A percentile compares a stretch with the other conserved stretches of the same genome.
Conservation (phyloP, 257 asterid genomes). For the Nicotiana sylvestris region DNA sequence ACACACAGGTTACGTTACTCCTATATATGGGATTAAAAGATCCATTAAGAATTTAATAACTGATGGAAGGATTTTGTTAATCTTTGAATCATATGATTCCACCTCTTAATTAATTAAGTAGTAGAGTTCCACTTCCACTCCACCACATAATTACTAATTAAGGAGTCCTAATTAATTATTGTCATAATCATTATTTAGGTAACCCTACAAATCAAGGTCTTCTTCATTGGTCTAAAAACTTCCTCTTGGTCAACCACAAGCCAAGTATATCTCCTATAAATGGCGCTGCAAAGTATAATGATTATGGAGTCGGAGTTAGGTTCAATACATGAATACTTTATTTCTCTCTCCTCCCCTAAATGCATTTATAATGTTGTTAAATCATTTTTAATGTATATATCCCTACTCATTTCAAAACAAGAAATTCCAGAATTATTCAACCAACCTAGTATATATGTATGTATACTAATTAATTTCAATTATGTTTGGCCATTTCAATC, state of each 20-base stretch:
- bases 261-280: constrained; percentile 27
- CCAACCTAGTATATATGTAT: neutral
- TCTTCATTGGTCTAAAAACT: constrained; percentile 24
- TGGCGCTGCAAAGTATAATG: neutral
- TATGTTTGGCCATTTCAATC: neutral
- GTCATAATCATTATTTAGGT: neutral
- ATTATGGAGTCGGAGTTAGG: constrained; percentile 26
- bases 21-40: neutral
- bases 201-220: constrained; percentile 25
- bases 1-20: neutral
- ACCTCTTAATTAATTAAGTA: neutral
- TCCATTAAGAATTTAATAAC: neutral
- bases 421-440: neutral
- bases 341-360: neutral
- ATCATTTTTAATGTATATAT: neutral
- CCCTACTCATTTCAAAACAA: neutral
- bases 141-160: neutral
- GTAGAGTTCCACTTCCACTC: constrained; percentile 10
- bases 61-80: neutral
- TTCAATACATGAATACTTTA: constrained; percentile 27
- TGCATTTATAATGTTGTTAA: neutral
- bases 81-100: constrained; percentile 3
- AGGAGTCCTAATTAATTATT: neutral
- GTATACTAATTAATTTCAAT: neutral
- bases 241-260: constrained; percentile 25